A percentile compares a stretch with the other conserved stretches of the same genome.
Evolutionary conservation across 1,284 basidiomycete genomes (phyloP).

Genomic region (Malassezia caprae): DNA sequence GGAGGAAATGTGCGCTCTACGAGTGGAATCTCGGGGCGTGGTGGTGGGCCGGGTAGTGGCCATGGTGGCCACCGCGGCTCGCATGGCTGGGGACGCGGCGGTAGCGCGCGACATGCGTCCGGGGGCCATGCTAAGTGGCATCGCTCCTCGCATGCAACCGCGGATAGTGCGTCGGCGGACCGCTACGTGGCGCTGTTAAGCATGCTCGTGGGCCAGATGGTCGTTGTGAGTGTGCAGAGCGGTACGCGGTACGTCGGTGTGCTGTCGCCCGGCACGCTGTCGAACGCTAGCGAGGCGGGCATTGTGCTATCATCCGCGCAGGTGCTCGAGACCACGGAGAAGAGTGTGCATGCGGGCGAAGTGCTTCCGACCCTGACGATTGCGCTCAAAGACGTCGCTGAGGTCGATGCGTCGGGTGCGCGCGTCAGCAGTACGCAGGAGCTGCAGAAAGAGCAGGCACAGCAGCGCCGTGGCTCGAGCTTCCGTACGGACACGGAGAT

Average conservation of each 20-base stretch:
- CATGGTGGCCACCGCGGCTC: not conserved
- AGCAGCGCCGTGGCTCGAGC: constrained; percentile 4
- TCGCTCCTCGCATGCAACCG: not conserved
- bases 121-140: not conserved
- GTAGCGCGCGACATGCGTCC: not conserved
- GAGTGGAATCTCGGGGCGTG: not conserved
- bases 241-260: constrained; percentile 39
- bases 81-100: not conserved
- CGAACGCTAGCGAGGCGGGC: constrained; percentile 23
- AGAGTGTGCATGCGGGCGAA: not conserved
- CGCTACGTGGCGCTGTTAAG: not conserved
- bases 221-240: constrained; percentile 25
- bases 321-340: constrained; percentile 17
- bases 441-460: not conserved
- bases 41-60: not conserved
- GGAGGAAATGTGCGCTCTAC: not conserved
- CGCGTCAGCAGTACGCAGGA: constrained; percentile 4
- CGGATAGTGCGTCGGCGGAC: not conserved
- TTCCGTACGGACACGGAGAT: constrained; percentile 21
- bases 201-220: constrained; percentile 19
- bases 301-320: constrained; percentile 34
- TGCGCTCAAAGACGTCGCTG: constrained; percentile 3
- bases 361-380: not conserved
- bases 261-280: constrained; percentile 30
- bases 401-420: constrained; percentile 10